Conservation (phyloP, 306 rosid species). For the Rosa rugosa region DNA sequence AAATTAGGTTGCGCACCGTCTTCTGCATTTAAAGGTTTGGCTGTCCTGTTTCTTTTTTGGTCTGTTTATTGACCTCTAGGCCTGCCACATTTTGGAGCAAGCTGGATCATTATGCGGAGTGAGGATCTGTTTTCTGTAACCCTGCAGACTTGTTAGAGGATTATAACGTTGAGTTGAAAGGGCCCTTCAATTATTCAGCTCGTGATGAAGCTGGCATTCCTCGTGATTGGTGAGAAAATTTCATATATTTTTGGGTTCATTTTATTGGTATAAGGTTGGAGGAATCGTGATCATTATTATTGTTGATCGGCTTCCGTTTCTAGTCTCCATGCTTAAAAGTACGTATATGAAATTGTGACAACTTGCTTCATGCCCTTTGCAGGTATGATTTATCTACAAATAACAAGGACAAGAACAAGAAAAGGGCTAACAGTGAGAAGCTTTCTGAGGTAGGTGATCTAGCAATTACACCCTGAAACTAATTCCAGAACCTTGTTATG, state of each 20-base stretch:
- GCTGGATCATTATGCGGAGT: conserved; percentile 14
- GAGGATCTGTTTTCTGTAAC: conserved; percentile 5
- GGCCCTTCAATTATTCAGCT: conserved; percentile 88
- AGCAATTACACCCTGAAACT: conserved; percentile 1
- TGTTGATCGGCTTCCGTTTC: not conserved
- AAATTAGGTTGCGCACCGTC: conserved; percentile 66
- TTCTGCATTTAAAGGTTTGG: conserved; percentile 75
- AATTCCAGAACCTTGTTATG: not conserved
- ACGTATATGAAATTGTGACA: not conserved
- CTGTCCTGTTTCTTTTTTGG: conserved; percentile 19
- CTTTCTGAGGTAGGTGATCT: conserved; percentile 55
- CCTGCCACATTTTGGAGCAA: conserved; percentile 18
- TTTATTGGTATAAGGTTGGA: conserved; percentile 3
- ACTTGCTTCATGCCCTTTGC: conserved; percentile 19
- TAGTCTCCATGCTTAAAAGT: not conserved
- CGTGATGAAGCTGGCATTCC: conserved; percentile 95
- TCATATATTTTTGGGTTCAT: not conserved
- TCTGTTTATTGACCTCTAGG: conserved; percentile 8
- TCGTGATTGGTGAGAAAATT: conserved; percentile 73
- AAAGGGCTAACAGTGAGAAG: conserved; percentile 38
- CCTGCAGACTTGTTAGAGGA: conserved; percentile 77
- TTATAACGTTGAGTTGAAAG: conserved; percentile 74
- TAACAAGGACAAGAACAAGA: conserved; percentile 34
- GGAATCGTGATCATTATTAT: not conserved
- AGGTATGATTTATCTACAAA: conserved; percentile 64